phyloP scores from a whole-genome alignment of 148 eudicot genomes.

The Chenopodium suecicum region DNA sequence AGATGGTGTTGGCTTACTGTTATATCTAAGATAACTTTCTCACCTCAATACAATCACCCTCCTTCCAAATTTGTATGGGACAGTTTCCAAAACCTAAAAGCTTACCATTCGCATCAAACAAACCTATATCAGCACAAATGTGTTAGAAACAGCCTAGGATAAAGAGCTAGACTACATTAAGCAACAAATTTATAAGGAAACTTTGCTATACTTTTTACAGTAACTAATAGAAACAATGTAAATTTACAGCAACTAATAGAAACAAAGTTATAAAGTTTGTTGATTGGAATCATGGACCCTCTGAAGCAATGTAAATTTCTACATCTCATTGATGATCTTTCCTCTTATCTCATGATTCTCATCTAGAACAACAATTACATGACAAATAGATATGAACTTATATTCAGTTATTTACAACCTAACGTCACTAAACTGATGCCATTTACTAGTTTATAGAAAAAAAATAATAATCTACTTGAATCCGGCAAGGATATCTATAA shows the following conservation, averaged over 20 bases:
- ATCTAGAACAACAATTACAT: neutral
- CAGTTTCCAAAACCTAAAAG: conserved; percentile 84
- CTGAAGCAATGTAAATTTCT: neutral
- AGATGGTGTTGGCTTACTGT: neutral
- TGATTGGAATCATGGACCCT: neutral
- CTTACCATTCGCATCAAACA: conserved; percentile 77
- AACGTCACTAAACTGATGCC: neutral
- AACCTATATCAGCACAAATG: conserved; percentile 43
- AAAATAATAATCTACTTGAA: neutral
- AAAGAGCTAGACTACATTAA: neutral
- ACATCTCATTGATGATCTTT: neutral
- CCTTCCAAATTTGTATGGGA: conserved; percentile 99
- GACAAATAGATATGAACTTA: neutral
- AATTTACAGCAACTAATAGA: neutral
- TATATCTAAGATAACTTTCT: conserved; percentile 13
- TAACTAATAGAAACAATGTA: neutral
- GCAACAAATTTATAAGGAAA: neutral
- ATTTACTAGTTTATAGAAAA: neutral
- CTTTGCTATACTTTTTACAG: neutral
- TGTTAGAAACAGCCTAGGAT: neutral
- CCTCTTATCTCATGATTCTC: too few species aligned
- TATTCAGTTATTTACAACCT: neutral
- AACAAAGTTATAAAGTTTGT: neutral
- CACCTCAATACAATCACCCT: conserved; percentile 93
- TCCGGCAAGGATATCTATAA: neutral